Conservation (phyloP, 2,329 filamentous ascomycete species). For the Ophiostoma himal-ulmi region DNA sequence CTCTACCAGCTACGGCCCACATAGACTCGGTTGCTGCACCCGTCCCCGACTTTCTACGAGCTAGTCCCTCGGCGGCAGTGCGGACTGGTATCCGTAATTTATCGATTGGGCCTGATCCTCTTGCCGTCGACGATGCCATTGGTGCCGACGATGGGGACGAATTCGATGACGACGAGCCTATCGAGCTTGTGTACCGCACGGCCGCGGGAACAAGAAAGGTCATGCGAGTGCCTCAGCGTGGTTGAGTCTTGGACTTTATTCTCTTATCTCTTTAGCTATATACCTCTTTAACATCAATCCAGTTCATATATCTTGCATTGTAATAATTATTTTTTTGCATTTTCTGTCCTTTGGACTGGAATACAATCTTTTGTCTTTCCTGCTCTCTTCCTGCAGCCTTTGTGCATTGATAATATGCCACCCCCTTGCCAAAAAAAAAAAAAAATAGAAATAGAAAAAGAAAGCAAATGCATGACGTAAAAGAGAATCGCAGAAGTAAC, state of each 20-base stretch:
- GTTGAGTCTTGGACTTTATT: not conserved
- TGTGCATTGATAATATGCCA: not conserved
- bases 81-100: constrained; percentile 15
- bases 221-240: not conserved
- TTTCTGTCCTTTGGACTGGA: not conserved
- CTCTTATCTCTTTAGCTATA: not conserved
- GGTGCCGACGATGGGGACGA: constrained; percentile 10
- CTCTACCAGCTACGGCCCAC: not conserved
- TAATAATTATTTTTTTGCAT: not conserved
- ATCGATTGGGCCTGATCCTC: constrained; percentile 6
- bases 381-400: not conserved
- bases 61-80: constrained; percentile 16
- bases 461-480: constrained; percentile 1
- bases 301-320: not conserved
- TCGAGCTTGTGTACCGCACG: constrained; percentile 26
- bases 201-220: constrained; percentile 22
- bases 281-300: not conserved
- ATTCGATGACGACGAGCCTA: not conserved
- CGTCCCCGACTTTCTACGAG: not conserved
- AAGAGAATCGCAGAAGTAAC: not conserved
- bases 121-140: constrained; percentile 3
- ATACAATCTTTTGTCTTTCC: not conserved
- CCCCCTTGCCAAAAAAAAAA: not conserved
- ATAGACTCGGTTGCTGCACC: not conserved
- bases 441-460: not conserved